These are phyloP conservation scores for Symbiodinium pilosum DNA, from an alignment of 73 alveolate species.

Conservation along the genomic window DNA sequence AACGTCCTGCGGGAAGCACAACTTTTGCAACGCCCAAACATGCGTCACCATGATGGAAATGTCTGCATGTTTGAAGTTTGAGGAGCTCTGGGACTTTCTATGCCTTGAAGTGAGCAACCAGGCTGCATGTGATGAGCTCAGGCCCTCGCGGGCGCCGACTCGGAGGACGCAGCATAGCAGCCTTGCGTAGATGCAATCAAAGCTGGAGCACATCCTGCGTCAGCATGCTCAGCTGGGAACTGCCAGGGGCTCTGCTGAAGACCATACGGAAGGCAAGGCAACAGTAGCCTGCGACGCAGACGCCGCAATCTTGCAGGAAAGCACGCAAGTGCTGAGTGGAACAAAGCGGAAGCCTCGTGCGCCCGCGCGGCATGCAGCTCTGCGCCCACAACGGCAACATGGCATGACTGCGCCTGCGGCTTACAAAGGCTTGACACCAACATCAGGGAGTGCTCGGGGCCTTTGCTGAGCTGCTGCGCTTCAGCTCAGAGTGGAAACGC, in stretches of 20 bases:
- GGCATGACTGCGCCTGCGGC: neutral
- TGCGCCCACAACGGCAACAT: too few relatives aligned
- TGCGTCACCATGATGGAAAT: too few relatives aligned
- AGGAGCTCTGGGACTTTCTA: too few relatives aligned
- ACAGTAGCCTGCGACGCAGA: too few relatives aligned
- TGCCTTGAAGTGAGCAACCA: neutral
- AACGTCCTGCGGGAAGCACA: neutral
- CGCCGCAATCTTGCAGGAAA: conserved; percentile 23
- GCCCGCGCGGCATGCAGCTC: neutral
- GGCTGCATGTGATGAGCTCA: neutral
- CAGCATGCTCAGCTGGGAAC: neutral
- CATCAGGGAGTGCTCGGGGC: neutral
- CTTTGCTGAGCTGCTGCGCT: neutral
- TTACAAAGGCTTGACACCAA: neutral
- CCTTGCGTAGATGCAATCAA: conserved; percentile 1
- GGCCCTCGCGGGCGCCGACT: conserved; percentile 39
- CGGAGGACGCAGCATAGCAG: conserved; percentile 75
- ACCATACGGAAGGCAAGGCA: conserved; percentile 41
- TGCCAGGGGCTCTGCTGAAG: conserved; percentile 83
- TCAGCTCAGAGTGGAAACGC: conserved; percentile 70
- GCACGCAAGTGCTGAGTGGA: too few relatives aligned
- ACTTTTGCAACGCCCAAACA: too few relatives aligned
- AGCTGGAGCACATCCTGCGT: too few relatives aligned
- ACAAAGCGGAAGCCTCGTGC: neutral
- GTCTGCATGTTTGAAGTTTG: too few relatives aligned